Base-by-base conservation (phyloP, 345 rosid species). In the Moringa oleifera region DNA sequence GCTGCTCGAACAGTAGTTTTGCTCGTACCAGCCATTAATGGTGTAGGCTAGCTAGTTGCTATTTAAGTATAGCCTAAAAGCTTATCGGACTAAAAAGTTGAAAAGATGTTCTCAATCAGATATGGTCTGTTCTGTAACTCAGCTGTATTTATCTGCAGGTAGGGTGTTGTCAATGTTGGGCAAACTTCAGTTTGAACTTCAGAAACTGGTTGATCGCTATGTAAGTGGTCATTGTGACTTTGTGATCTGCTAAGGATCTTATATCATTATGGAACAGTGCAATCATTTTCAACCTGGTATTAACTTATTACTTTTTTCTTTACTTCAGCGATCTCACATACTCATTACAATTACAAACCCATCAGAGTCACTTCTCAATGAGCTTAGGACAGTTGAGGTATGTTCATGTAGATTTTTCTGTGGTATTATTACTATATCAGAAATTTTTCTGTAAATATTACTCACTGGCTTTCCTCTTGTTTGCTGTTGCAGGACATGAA, bases 371-470 rank as follows among this genome's bases (percentile, higher is more conserved):
- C 86, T 91, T 76, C 86, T 95, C 58, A 85, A 73, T 72, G 98
- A 95, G 63, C 96, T 95, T 20, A 91, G 97, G 59, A 85, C 85
- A 24, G 96, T 91, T 58, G 99, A 95, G 99, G 99, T 95, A 71
- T 51, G 89, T 75, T 68, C 45, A 25, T 53, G n/a, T 55, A 2
- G 17, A 49, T 68, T 60, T 46, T 62, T 62, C 9, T 41, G 47
- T 41, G 47, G 1, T 11, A 8, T 3, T 28, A 28, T 28, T 28
- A 28, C 33, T 28, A 41, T 41, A 9, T 41, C 12, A 41, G 47
- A 41, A 41, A 7, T 41, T 11, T 56, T 22, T 23, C 8, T 6
- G 4, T 24, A 16, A 4, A 41, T 41, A 7, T 64, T 24, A 53
- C 65, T 68, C 63, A 74, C 1, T 66, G 50, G 23, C 23, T 8